Conservation (phyloP, 139 green algal genomes). For the Chlorella sp. region DNA sequence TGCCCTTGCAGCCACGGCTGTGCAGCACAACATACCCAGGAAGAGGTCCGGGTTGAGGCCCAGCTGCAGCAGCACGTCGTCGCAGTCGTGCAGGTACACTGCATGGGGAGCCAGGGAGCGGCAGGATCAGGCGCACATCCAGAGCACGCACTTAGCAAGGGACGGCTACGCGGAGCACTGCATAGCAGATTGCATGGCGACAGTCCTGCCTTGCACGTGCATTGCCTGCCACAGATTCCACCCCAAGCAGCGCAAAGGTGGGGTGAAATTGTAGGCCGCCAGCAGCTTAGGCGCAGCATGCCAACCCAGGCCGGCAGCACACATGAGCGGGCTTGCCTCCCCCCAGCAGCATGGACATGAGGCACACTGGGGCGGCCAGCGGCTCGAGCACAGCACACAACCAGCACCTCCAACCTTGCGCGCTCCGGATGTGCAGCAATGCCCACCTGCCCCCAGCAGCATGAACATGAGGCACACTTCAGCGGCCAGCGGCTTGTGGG, state of each 20-base stretch:
- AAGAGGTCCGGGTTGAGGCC: not conserved
- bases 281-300: no score
- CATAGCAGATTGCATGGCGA: no score
- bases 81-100: conserved; percentile 35
- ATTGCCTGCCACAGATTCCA: no score
- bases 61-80: conserved; percentile 36
- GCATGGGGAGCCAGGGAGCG: not conserved
- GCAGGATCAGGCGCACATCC: no score
- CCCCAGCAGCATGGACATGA: conserved; percentile 83
- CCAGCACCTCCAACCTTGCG: no score
- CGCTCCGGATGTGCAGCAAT: no score
- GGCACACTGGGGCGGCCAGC: conserved; percentile 57
- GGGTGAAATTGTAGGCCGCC: not conserved
- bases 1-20: no score
- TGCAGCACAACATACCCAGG: conserved; percentile 11
- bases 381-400: conserved; percentile 7
- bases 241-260: not conserved
- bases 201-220: no score
- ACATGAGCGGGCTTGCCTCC: no score
- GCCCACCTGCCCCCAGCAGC: conserved; percentile 72
- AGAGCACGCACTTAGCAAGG: no score
- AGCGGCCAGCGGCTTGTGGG: conserved; percentile 59
- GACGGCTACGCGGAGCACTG: no score
- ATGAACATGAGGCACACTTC: conserved; percentile 80
- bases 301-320: no score